Evolutionary conservation across 495 filamentous ascomycete species (phyloP), one percentile per base, ranked within the genome.

Genomic region (Saxophila tyrrhenica): DNA sequence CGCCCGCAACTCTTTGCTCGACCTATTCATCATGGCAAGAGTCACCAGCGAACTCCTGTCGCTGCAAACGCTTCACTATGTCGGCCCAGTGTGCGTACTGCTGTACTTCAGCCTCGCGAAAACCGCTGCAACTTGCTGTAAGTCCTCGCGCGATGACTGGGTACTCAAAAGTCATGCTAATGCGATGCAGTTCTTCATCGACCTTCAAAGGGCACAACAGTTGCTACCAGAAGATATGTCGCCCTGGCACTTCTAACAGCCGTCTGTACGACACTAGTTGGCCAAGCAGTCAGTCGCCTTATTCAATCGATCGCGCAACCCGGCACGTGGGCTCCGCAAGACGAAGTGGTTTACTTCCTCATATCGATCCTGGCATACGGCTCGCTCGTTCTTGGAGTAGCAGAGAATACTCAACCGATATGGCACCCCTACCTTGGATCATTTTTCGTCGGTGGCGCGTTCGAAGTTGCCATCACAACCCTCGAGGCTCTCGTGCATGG

Each of bases 401-500:
- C 35, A 16, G 58, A 57, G 25, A 50, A 32, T 19, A 23, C 23
- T 16, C 43, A 11, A n/a, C 54, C 50, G 9, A 1, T 61, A 16
- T 61, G 58, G 58, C 41, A 57, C 25, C 58, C 49, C 3, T 57
- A 53, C 23, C 19, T 50, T 22, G 49, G 49, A 1, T 29, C 54
- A 10, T 56, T 25, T 19, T n/a, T 39, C 23, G n/a, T 51, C 0
- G 58, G 42, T 17, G 20, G 53, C 11, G 25, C 41, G 1, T 19
- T 48, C 15, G 58, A 61, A 32, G 22, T 57, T 9, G 39, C 50
- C n/a, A 43, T 21, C 25, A 29, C 58, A 1, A 44, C 23, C 16
- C 39, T 61, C 2, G 48, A 57, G 25, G 21, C 39, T 0, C 42
- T 56, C 1, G 19, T 25, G 45, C 38, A 52, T 19, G 8, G 19